Evolutionary conservation across 805 yeast genomes (phyloP).

Genomic region (Isabelozyma gotoi): DNA sequence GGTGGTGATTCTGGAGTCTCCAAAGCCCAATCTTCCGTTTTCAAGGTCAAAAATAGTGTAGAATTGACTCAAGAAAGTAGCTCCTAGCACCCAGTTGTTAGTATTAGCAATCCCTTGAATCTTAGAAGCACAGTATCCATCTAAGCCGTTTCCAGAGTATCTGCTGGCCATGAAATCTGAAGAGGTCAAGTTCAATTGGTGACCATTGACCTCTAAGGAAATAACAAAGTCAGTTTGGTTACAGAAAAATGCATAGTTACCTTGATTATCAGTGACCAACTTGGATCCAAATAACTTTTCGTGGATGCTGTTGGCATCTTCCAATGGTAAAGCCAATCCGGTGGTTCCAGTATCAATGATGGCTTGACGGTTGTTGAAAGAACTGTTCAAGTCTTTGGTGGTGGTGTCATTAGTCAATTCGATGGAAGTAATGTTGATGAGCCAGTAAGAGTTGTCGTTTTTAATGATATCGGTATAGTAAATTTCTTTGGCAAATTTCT

Average conservation of each 20-base stretch:
- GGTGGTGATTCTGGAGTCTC: conserved; percentile 5
- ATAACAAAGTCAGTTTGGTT: conserved; percentile 40
- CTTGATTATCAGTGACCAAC: conserved; percentile 53
- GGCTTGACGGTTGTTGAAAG: conserved; percentile 39
- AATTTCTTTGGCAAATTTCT: conserved; percentile 23
- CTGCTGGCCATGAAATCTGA: conserved; percentile 48
- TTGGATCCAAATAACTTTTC: conserved; percentile 41
- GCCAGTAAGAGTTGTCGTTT: conserved; percentile 49
- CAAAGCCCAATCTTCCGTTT: conserved; percentile 52
- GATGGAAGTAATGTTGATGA: conserved; percentile 41
- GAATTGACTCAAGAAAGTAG: conserved; percentile 54
- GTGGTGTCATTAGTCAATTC: conserved; percentile 28
- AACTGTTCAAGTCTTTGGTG: conserved; percentile 13
- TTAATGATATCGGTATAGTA: conserved; percentile 36
- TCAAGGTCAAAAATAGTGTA: conserved; percentile 60
- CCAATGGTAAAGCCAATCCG: conserved; percentile 52
- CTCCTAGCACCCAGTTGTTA: conserved; percentile 59
- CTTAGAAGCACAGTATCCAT: conserved; percentile 62
- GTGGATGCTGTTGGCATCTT: conserved; percentile 56
- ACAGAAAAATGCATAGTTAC: conserved; percentile 62
- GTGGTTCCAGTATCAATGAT: conserved; percentile 70
- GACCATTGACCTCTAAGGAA: conserved; percentile 42
- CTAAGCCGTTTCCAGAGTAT: conserved; percentile 33
- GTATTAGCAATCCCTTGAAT: conserved; percentile 54
- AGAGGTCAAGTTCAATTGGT: conserved; percentile 46